Evolutionary conservation across 75 land plant species (phyloP), one percentile per base, ranked within the genome.

Genomic region (Sequoiadendron giganteum): DNA sequence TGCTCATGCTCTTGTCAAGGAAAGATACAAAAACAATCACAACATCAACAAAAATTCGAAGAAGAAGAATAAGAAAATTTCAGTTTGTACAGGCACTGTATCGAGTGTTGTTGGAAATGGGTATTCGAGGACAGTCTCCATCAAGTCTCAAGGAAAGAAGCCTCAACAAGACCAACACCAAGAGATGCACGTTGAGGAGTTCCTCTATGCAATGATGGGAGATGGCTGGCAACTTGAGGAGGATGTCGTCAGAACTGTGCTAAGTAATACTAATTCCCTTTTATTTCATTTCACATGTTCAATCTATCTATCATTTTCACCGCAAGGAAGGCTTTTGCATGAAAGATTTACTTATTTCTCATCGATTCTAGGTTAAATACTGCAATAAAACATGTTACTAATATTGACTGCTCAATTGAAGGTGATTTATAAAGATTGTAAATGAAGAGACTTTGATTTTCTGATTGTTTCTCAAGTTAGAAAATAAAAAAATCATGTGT

Each of bases 241-340:
- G 86, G 94, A 85, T 48, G 93, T 95, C 21, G 95, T 96, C 86
- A 91, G 87, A 88, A 95, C 95, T 91, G 94, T 94, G 1, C 68
- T 96, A 28, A 89, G 97, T 96, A 68, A 92, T 92, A 65, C 70
- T 65, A 65, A 65, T 65, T 91, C 49, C 32, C 55, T 82, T 30
- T 70, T 78, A 38, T 2, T 88, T 75, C 16, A 14, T 34, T 11
- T 9, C 16, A 0, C 72, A 6, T 25, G 72, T 72, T 72, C 13
- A n/a, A 72, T 72, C 76, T 32, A 72, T 25, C 14, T 34, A 75
- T 34, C 38, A 75, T 34, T 75, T 32, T 36, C 34, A 34, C 54
- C 45, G 9, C 11, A 52, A 2, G 16, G 55, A 14, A 52, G 55
- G 55, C 4, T 58, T 58, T 58, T 58, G 25, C 19, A 58, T 58